Percentiles rank a stretch among this genome's conserved stretches.
Conservation (phyloP, 73 alveolate species). For the Paramecium biaurelia region DNA sequence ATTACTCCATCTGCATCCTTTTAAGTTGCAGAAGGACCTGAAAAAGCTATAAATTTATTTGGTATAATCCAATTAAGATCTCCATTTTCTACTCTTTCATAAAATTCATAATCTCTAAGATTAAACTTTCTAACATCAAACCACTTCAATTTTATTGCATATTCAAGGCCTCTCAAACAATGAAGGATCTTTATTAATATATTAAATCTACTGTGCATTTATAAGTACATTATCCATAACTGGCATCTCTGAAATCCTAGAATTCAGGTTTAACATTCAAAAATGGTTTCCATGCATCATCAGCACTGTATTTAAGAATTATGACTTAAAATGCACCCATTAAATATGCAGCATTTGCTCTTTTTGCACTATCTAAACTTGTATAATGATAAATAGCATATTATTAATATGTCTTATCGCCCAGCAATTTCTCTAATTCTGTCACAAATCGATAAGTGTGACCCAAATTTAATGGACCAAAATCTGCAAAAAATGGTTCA, state of each 20-base stretch:
- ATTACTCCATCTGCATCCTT: slow-evolving; percentile 67
- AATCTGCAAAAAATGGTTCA: slow-evolving; percentile 92
- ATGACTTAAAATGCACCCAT: slow-evolving; percentile 92
- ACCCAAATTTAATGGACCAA: slow-evolving; percentile 93
- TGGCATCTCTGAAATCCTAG: slow-evolving; percentile 87
- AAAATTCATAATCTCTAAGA: slow-evolving; percentile 86
- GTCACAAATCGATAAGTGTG: slow-evolving; percentile 82
- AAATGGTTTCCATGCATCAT: slow-evolving; percentile 87
- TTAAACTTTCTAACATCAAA: slow-evolving; percentile 82
- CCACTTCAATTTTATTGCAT: slow-evolving; percentile 91
- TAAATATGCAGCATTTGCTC: slow-evolving; percentile 92
- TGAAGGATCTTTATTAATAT: slow-evolving; percentile 45
- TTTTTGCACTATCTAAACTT: slow-evolving; percentile 76
- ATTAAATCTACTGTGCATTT: slow-evolving; percentile 72
- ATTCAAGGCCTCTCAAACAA: slow-evolving; percentile 89
- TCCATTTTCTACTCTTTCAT: slow-evolving; percentile 92
- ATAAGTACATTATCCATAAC: slow-evolving; percentile 85
- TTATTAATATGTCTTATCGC: slow-evolving; percentile 67
- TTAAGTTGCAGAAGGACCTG: slow-evolving; percentile 80
- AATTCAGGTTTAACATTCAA: slow-evolving; percentile 69
- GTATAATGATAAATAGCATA: slow-evolving; percentile 88
- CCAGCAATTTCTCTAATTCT: slow-evolving; percentile 78
- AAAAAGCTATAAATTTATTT: slow-evolving; percentile 85
- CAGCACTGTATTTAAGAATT: slow-evolving; percentile 77
- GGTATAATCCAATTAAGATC: slow-evolving; percentile 96